Base-by-base conservation (phyloP, 1,284 basidiomycete genomes). In the Malassezia japonica region DNA sequence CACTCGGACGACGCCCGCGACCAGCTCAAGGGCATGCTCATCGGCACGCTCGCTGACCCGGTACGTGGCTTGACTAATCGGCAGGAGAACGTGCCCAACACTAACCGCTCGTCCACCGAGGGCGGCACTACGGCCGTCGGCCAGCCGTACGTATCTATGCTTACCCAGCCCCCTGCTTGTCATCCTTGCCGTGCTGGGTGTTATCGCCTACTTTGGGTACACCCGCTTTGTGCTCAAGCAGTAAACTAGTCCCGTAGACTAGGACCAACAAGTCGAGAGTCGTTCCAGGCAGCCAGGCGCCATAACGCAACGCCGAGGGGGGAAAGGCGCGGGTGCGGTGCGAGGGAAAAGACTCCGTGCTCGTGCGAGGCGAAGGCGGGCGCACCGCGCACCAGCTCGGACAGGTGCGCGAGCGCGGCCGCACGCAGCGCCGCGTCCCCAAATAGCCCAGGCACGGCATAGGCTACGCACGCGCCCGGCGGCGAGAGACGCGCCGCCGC, bases 1-100 rank as follows among this genome's bases (percentile, higher is more conserved):
- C 92, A 98, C 80, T 96, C 91, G 15, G 94, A 98, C 70, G 94
- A 98, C 76, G 94, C 92, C 15, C 83, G 92, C 54, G 83, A 79
- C n/a, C 80, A 94, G 58, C 80, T 99, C 50, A 80, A 81, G n/a
- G 65, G 72, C 34, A 74, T 76, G 62, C 65, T 69, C 41, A 74
- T 75, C 24, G 75, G 56, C 81, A 76, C 65, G 79, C 91, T 82
- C 35, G 64, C 64, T 39, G 67, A 65, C 46, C 59, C 59, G 39
- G 60, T 57, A 56, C 50, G 61, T 62, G 43, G 27, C 31, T 10
- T 27, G 6, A 15, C 40, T 42, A 20, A 42, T 15, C 40, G n/a
- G 2, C 31, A 33, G 42, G 51, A 54, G 28, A 54, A 48, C 39
- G 25, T 54, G 20, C 51, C 51, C 13, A 48, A 43, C 32, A 25